Evolutionary conservation across 1,284 basidiomycete species (phyloP), one percentile per base, ranked within the genome.

Genomic region (Trichosporon coremiiforme): DNA sequence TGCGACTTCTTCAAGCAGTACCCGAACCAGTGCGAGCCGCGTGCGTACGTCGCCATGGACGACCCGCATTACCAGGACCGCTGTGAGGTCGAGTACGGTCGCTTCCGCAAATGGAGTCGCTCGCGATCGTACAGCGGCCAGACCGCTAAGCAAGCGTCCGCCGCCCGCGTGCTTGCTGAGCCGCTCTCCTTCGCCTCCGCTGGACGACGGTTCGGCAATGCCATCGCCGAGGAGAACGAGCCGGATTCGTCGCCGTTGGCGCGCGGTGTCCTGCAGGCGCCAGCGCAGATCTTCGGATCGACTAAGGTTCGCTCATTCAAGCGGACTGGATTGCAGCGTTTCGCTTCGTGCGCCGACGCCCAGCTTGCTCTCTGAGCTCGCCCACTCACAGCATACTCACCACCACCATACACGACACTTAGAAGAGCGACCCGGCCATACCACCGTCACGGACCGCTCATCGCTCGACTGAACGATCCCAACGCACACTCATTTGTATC

Each of bases 41-140:
- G 85, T 29, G 90, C 88, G 1, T 99, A 99, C 81, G 89, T 97
- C 47, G 88, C 87, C 20, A 99, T 99, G 96, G 93, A 98, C 78
- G 95, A 98, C 80, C 94, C 95, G 0, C 87, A 87, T 53, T 90
- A 95, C 82, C 87, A 90, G 31, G 85, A 87, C 20, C 90, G 92
- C 60, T 90, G 95, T 64, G 88, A 90, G 67, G 90, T 92, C 76
- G 93, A 97, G 77, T 84, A 98, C 67, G 92, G 94, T 83, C 91
- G 93, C 74, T 96, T 98, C 87, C 90, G 96, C 75, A 91, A 90
- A 79, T 93, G 93, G 78, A 90, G 89, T 41, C 90, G 94, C 66
- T 92, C 94, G 62, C 91, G 91, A 78, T 94, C 92, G 0, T 95
- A 66, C 50, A 90, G 94, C 92, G 77, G 93, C 93, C 35, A 93